Conservation (phyloP, 2,329 filamentous ascomycete species). For the Trichoderma oligosporum region DNA sequence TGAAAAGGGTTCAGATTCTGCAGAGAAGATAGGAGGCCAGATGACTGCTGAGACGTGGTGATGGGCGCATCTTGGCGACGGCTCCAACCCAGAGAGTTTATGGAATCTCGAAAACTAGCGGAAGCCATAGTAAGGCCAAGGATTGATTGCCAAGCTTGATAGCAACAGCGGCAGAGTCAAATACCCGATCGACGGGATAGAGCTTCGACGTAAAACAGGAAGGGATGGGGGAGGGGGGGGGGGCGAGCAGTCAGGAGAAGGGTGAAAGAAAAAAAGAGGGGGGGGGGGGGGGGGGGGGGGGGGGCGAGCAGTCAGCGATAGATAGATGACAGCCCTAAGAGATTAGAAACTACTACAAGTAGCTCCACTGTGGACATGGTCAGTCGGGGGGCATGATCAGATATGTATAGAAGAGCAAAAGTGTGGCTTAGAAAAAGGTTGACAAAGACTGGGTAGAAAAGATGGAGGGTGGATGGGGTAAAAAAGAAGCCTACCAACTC, state of each 20-base stretch:
- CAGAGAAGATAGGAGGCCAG: constrained; percentile 74
- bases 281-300: neutral
- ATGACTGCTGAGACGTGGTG: constrained; percentile 64
- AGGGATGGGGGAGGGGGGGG: neutral
- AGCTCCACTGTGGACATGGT: constrained; percentile 24
- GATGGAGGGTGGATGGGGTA: constrained; percentile 12
- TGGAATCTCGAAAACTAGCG: constrained; percentile 84
- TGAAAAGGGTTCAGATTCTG: constrained; percentile 86
- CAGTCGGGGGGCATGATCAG: constrained; percentile 22
- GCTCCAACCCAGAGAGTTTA: constrained; percentile 93
- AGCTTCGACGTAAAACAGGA: constrained; percentile 5
- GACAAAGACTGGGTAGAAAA: constrained; percentile 13
- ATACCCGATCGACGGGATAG: constrained; percentile 3
- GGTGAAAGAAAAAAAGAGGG: neutral
- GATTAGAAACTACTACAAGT: neutral
- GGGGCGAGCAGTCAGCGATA: constrained; percentile 3
- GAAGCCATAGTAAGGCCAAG: constrained; percentile 64
- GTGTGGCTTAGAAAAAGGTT: constrained; percentile 5
- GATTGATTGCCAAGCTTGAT: neutral
- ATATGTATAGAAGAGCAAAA: constrained; percentile 20
- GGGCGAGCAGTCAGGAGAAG: constrained; percentile 1
- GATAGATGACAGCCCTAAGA: constrained; percentile 15
- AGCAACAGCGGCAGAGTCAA: neutral
- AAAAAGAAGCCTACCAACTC: constrained; percentile 21
- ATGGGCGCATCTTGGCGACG: constrained; percentile 77